Evolutionary conservation across 2,329 filamentous ascomycete species (phyloP), one percentile per base, ranked within the genome.

Genomic region (Aspergillus piperis): DNA sequence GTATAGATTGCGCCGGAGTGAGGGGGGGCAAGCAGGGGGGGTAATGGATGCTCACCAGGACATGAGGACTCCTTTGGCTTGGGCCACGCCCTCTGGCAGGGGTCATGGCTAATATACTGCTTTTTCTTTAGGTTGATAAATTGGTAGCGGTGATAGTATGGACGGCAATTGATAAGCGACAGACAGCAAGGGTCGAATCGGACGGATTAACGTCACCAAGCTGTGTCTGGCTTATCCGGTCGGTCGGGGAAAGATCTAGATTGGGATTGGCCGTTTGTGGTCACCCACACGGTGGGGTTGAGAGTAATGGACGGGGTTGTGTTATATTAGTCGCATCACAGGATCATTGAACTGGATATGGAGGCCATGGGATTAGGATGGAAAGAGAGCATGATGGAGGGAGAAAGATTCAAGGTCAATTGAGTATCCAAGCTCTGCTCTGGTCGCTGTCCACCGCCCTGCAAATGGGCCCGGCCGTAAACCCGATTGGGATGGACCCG

Each of bases 51-150:
- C 71, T 68, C 65, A 81, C 79, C 70, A 81, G 66, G 47, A 80
- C 78, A 60, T 78, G 76, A 56, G 78, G 78, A 60, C 77, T 79
- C 58, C 78, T 72, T 66, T 79, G 78, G 54, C 70, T 71, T n/a
- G 70, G 64, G 25, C 67, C 70, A 53, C 72, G 68, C 52, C 72
- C 71, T 60, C 68, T 68, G 38, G 68, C 59, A 15, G 70, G 68
- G 51, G 68, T 68, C 72, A 74, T 73, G 36, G 44, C 17, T 15
- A 36, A 17, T 17, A 38, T 19, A 25, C 36, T 13, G 42, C 17
- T 55, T 25, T 10, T 25, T 15, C 27, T 32, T 23, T 41, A 30
- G 30, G 47, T 27, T 42, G 38, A 41, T 54, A 8, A 13, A 17
- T 10, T 36, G 13, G 50, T 21, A 17, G 11, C 5, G 15, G 30